Evolutionary conservation across 805 yeast genomes (phyloP), one percentile per base, ranked within the genome.

Genomic region (Metschnikowia anglica): DNA sequence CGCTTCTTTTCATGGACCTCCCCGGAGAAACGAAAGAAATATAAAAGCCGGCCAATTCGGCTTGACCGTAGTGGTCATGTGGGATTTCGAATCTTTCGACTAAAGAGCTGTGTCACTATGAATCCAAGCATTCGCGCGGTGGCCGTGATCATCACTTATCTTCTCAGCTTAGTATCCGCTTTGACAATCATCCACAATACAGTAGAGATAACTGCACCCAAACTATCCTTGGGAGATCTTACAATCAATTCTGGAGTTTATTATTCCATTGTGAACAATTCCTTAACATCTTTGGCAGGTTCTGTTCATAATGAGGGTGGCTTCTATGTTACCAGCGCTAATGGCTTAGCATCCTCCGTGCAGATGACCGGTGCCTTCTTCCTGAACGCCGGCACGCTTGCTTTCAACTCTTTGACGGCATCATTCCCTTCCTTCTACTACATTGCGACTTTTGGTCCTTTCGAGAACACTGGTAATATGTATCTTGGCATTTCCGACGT

Each of bases 401-500:
- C 61, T 10, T 61, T 59, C 36, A 54, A 61, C 34, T 44, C 64
- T 6, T 26, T 51, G 12, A 37, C 45, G 20, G 39, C 59, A 2
- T 17, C 46, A 4, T 37, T 48, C 13, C 48, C 54, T n/a, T 55
- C 63, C 8, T 39, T 44, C 10, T 60, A 46, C 41, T 30, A 32
- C 26, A 43, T 62, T 19, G 42, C 39, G 24, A 44, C 54, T 7
- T 27, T 33, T 6, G 37, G 35, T 4, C 24, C 43, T 11, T 61
- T 59, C 40, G 12, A 16, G 17, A 61, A 63, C 38, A 47, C 53
- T 32, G 68, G 65, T 36, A 37, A 52, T 11, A 49, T 50, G 35
- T 62, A 47, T 48, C 49, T 59, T 20, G 59, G 56, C 29, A 28
- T 36, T 13, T 21, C 25, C 18, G 13, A 28, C 10, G 38, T 27